Percentiles rank a stretch among this genome's conserved stretches.
Conservation (phyloP, 2,329 filamentous ascomycete species). For the Curvularia eragrostidis region DNA sequence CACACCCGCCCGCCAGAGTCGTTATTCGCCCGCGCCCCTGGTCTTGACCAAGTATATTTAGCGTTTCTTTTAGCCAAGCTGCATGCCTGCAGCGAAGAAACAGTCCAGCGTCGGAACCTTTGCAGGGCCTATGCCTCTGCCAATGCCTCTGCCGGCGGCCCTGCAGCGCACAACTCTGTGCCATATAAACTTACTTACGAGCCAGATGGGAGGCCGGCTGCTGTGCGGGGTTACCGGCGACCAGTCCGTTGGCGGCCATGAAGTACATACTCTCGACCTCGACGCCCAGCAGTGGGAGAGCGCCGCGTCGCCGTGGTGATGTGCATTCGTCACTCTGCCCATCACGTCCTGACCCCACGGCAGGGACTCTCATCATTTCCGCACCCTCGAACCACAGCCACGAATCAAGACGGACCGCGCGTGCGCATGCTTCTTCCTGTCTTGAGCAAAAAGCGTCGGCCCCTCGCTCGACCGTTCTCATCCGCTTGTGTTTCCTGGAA, state of each 20-base stretch:
- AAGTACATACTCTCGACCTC: background rate
- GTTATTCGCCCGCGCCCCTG: conserved; percentile 27
- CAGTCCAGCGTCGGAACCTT: conserved; percentile 26
- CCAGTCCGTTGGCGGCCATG: conserved; percentile 1
- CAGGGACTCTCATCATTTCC: conserved; percentile 35
- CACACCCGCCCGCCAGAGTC: conserved; percentile 10
- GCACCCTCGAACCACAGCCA: conserved; percentile 22
- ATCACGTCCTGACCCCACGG: conserved; percentile 33
- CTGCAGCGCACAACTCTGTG: conserved; percentile 14
- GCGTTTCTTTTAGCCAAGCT: conserved; percentile 19
- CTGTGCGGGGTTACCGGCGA: conserved; percentile 16
- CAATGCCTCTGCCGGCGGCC: conserved; percentile 7
- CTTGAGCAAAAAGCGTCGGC: conserved; percentile 12
- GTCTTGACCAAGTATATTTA: conserved; percentile 20
- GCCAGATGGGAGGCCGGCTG: conserved; percentile 6
- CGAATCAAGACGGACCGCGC: conserved; percentile 33
- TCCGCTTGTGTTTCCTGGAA: conserved; percentile 7
- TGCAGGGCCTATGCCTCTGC: conserved; percentile 10
- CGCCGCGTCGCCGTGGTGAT: background rate
- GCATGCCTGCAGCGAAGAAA: conserved; percentile 34
- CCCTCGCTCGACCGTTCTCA: conserved; percentile 9
- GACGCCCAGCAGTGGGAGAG: background rate
- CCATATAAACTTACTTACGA: background rate
- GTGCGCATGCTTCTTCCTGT: conserved; percentile 15
- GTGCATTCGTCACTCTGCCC: conserved; percentile 1